Conservation (phyloP, 2,329 filamentous ascomycete genomes). For the Pseudogymnoascus sp. region DNA sequence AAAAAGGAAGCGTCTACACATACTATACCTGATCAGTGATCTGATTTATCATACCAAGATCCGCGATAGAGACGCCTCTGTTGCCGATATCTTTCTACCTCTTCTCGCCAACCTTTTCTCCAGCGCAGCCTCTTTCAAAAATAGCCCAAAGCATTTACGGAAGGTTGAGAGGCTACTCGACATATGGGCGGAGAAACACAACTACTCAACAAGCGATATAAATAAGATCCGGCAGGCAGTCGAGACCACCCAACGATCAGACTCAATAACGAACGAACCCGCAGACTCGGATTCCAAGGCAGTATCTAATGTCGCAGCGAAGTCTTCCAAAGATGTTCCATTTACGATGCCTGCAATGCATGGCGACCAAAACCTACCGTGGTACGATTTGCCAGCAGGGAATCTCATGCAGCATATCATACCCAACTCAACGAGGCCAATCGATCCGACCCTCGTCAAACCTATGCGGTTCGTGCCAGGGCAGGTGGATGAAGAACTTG, state of each 20-base stretch:
- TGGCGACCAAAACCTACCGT: conserved; percentile 64
- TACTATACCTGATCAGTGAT: conserved; percentile 74
- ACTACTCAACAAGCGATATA: conserved; percentile 49
- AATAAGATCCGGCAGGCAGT: conserved; percentile 52
- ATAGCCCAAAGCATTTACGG: conserved; percentile 55
- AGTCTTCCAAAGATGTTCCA: conserved; percentile 43
- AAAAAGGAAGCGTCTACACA: conserved; percentile 62
- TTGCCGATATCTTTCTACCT: conserved; percentile 50
- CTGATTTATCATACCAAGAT: conserved; percentile 61
- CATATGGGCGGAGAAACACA: conserved; percentile 61
- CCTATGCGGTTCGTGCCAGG: conserved; percentile 63
- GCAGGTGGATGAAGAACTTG: conserved; percentile 58
- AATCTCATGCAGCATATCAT: conserved; percentile 74
- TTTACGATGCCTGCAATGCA: conserved; percentile 69
- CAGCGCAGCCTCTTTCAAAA: conserved; percentile 47
- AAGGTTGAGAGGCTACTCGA: conserved; percentile 58
- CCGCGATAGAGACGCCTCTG: conserved; percentile 38
- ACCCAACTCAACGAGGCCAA: conserved; percentile 65
- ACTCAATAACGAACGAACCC: conserved; percentile 20
- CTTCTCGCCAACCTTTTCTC: conserved; percentile 55
- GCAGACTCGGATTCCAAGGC: conserved; percentile 16
- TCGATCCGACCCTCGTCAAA: conserved; percentile 62
- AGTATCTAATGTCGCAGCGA: conserved; percentile 43
- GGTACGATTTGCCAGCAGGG: conserved; percentile 74
- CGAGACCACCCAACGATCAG: conserved; percentile 32